Percentiles rank a stretch among this genome's conserved stretches.
phyloP scores from a whole-genome alignment of 306 rosid species.

The Mimosa bimucronata region DNA sequence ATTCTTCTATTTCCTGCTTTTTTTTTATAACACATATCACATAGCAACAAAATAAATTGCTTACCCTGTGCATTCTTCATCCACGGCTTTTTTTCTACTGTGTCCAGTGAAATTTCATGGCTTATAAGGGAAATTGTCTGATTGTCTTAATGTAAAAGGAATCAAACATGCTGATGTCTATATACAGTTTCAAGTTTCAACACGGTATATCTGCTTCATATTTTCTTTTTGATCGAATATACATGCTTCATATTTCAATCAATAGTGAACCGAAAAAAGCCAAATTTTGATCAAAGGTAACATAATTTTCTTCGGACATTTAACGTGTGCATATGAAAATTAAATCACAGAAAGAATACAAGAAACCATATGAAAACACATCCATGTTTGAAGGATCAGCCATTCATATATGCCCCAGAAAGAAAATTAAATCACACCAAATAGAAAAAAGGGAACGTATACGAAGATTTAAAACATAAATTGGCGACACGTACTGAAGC shows the following conservation, averaged over 20 bases:
- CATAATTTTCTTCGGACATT: too few species aligned
- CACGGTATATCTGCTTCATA: not conserved
- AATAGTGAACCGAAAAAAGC: not conserved
- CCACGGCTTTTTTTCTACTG: too few species aligned
- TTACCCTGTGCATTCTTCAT: not conserved
- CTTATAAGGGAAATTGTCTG: not conserved
- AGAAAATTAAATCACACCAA: not conserved
- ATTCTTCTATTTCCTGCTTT: not conserved
- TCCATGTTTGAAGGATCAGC: not conserved
- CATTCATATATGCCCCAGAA: not conserved
- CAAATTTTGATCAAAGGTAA: not conserved
- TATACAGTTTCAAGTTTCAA: not conserved
- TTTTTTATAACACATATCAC: not conserved
- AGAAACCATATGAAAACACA: not conserved
- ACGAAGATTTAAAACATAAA: not conserved
- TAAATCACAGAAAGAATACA: too few species aligned
- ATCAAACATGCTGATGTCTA: not conserved
- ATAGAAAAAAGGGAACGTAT: not conserved
- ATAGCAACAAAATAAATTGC: not conserved
- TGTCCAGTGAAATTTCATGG: too few species aligned
- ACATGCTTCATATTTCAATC: not conserved
- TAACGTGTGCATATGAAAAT: too few species aligned
- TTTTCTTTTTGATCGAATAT: not conserved
- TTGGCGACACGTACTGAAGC: constrained; percentile 71
- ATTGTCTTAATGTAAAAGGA: not conserved